These are phyloP conservation scores for Floccularia luteovirens DNA, from an alignment of 768 basidiomycete species.

Conservation along the genomic window DNA sequence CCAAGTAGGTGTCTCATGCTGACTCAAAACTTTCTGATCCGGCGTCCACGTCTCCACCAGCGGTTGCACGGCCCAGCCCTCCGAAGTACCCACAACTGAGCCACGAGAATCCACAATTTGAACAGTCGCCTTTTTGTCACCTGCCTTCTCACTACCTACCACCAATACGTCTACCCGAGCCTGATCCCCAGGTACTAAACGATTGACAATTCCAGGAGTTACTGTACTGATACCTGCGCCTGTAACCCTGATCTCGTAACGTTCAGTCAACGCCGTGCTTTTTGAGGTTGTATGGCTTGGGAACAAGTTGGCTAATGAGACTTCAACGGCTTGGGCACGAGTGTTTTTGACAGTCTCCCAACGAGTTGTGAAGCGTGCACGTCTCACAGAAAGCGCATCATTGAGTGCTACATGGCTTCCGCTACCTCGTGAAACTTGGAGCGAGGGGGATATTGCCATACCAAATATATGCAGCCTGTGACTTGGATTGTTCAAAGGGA, in stretches of 20 bases:
- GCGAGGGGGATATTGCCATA: conserved; percentile 29
- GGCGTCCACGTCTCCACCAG: conserved; percentile 32
- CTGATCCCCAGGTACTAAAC: conserved; percentile 46
- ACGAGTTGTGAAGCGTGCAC: conserved; percentile 34
- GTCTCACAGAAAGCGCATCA: conserved; percentile 30
- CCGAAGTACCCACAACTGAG: conserved; percentile 22
- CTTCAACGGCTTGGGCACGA: conserved; percentile 39
- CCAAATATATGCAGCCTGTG: conserved; percentile 39
- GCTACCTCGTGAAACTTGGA: conserved; percentile 1
- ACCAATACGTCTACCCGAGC: conserved; percentile 40
- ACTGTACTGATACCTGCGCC: conserved; percentile 35
- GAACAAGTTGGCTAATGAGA: conserved; percentile 44
- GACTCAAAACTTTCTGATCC: conserved; percentile 23
- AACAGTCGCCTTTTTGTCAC: conserved; percentile 21
- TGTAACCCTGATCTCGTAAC: conserved; percentile 25
- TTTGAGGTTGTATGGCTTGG: conserved; percentile 20
- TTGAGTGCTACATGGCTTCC: conserved; percentile 6
- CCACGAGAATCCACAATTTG: conserved; percentile 25
- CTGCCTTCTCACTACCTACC: conserved; percentile 19
- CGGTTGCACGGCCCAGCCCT: conserved; percentile 27
- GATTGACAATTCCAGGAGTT: conserved; percentile 27
- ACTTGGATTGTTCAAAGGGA: conserved; percentile 22
- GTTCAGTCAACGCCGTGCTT: conserved; percentile 21
- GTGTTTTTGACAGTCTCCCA: conserved; percentile 31
- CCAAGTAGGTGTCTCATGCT: conserved; percentile 50